These are phyloP conservation scores for Vanrija humicola DNA, from an alignment of 1,284 basidiomycete species.

Conservation along the genomic window DNA sequence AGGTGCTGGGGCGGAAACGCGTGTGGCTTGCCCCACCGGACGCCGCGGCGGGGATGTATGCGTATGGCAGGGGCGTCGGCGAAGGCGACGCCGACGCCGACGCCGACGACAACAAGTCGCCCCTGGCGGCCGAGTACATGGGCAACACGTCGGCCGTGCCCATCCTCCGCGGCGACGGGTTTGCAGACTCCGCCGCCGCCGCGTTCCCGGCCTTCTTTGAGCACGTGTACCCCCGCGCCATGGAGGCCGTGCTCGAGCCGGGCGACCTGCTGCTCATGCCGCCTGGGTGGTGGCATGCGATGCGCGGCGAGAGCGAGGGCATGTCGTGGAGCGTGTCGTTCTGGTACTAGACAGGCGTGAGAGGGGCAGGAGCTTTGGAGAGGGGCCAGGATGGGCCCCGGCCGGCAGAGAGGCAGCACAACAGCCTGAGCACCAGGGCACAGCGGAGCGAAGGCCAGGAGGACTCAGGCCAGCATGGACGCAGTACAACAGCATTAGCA, in stretches of 20 bases:
- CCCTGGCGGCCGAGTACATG: slow-evolving; percentile 36
- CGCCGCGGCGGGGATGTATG: slow-evolving; percentile 55
- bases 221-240: slow-evolving; percentile 62
- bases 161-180: slow-evolving; percentile 29
- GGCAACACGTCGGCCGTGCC: slow-evolving; percentile 50
- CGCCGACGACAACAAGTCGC: not conserved
- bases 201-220: slow-evolving; percentile 55
- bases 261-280: slow-evolving; percentile 86
- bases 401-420: no score
- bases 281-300: slow-evolving; percentile 89
- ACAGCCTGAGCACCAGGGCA: no score
- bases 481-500: not conserved
- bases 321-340: slow-evolving; percentile 48
- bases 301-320: slow-evolving; percentile 63
- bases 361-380: no score
- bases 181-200: slow-evolving; percentile 2
- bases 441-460: no score
- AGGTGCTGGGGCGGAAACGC: slow-evolving; percentile 81
- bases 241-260: slow-evolving; percentile 63
- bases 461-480: no score
- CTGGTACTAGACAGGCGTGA: slow-evolving; percentile 36
- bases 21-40: slow-evolving; percentile 86
- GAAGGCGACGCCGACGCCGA: not conserved
- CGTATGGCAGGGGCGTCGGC: slow-evolving; percentile 37
- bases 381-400: no score